Evolutionary conservation across 129 eudicot species (phyloP).

Genomic region (Logfia minima): DNA sequence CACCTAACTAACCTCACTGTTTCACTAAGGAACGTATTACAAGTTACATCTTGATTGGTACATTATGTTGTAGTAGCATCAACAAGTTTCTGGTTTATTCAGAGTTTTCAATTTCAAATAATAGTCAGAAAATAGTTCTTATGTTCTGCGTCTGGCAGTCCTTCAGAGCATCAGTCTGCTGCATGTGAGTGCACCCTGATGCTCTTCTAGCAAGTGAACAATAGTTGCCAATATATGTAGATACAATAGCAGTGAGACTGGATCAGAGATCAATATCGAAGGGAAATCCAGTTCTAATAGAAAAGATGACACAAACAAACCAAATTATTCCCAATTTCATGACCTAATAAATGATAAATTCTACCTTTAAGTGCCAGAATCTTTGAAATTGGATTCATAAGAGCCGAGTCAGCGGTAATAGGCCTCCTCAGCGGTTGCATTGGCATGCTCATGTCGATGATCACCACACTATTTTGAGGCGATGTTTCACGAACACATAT

Average conservation of each 20-base stretch:
- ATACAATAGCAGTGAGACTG: neutral
- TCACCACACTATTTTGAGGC: slow-evolving; percentile 94
- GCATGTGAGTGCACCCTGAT: slow-evolving; percentile 13
- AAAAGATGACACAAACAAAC: neutral
- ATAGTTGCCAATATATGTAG: neutral
- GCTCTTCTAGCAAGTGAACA: slow-evolving; percentile 1
- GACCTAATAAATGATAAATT: neutral
- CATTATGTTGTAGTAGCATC: neutral
- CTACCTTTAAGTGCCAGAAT: slow-evolving; percentile 91
- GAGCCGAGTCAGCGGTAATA: slow-evolving; percentile 95
- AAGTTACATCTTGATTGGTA: slow-evolving; percentile 13
- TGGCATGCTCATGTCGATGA: slow-evolving; percentile 96
- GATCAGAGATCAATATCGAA: slow-evolving; percentile 11
- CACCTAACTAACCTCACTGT: slow-evolving; percentile 15
- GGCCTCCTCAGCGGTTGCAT: slow-evolving; percentile 91
- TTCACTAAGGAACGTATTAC: slow-evolving; percentile 6
- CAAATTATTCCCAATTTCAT: slow-evolving; percentile 10
- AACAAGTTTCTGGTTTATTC: slow-evolving; percentile 12
- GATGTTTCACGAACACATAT: slow-evolving; percentile 96
- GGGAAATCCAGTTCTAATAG: neutral
- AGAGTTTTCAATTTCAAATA: slow-evolving; percentile 8
- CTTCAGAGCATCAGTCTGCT: slow-evolving; percentile 8
- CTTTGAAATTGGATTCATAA: slow-evolving; percentile 89
- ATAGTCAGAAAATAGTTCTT: neutral
- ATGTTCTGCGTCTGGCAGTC: slow-evolving; percentile 15